Base-by-base conservation (phyloP, 345 rosid species). In the Salix exigua region DNA sequence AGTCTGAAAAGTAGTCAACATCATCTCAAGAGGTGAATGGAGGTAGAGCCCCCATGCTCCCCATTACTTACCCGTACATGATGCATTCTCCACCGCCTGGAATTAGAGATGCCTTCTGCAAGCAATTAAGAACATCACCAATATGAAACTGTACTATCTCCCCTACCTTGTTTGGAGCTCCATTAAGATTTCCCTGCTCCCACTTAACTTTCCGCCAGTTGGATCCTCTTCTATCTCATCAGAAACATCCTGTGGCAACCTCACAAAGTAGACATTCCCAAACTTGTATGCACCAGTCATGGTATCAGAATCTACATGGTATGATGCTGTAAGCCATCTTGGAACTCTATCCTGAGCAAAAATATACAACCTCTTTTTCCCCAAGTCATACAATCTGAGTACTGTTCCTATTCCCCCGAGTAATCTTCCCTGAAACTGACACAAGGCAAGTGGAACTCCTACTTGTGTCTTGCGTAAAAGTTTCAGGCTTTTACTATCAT, bases 1-100 rank as follows among this genome's bases (percentile, higher is more conserved):
- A 82, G 87, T 96, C 97, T 28, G 97, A 91, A 82, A 96, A 96
- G 85, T 93, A 96, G 82, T 96, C 98, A 1, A 93, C 98, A 65
- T 96, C 98, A 81, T 96, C 98, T 63, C 97, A 87, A n/a, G 98
- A 96, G 18, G 94, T 90, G 84, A 93, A 96, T 12, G 97, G 96
- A 67, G 88, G 98, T 83, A 93, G 73, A 30, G 4, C 31, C 31
- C 31, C 31, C 31, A 3, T 30, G 31, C 31, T 30, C 31, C 31
- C 31, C 31, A 30, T 96, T 37, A 89, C 95, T 33, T 98, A 92
- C 66, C 99, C 98, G 62, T 93, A 92, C 71, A 96, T 89, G 28
- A 96, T 79, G 55, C 94, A 84, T 68, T 93, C 99, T 18, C 98
- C 94, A 46, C 96, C 96, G 48, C 98, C 95, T 1, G 96, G 99